Evolutionary conservation across 2,329 filamentous ascomycete species (phyloP), one percentile per base, ranked within the genome.

Genomic region (Fusarium pseudonygamai): DNA sequence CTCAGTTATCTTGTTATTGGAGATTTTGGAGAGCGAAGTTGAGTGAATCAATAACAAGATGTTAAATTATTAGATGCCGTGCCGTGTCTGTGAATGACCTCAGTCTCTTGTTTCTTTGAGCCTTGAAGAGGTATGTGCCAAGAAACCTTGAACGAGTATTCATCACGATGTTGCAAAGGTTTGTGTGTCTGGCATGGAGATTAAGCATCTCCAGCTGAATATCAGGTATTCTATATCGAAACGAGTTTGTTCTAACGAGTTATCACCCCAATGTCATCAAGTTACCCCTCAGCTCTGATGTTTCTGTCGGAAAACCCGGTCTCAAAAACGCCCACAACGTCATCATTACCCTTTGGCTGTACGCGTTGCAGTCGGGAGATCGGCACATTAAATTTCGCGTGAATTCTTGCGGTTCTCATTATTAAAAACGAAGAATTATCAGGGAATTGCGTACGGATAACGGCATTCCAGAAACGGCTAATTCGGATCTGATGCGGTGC

Each of bases 11-110:
- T 69, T 72, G 60, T 55, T 66, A 69, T 75, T 57, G 30, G 58
- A 49, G 63, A 46, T 64, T 66, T 69, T 75, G 73, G 67, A 75
- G 73, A 75, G 37, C 34, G 60, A 53, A 53, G 63, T 65, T 60
- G 72, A 67, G 73, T 62, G 68, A 74, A 72, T 69, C 71, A 78
- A 78, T 77, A 71, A 70, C 64, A 78, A 69, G 61, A 69, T 24
- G 55, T 63, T 63, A 52, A 50, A 53, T 30, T 50, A 46, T 32
- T 55, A 7, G 50, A 39, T 28, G 42, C 30, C 13, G 28, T 64
- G 58, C 26, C 26, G 37, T 34, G 22, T n/a, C 15, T 50, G 34
- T 50, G 28, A 43, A 24, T 32, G 18, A 39, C 7, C 26, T 24
- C 20, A 15, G 4, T 1, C 12, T 46, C n/a, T 58, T 12, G 7